Evolutionary conservation across 164 flowering plant genomes (phyloP).

Genomic region (Euptelea pleiosperma): DNA sequence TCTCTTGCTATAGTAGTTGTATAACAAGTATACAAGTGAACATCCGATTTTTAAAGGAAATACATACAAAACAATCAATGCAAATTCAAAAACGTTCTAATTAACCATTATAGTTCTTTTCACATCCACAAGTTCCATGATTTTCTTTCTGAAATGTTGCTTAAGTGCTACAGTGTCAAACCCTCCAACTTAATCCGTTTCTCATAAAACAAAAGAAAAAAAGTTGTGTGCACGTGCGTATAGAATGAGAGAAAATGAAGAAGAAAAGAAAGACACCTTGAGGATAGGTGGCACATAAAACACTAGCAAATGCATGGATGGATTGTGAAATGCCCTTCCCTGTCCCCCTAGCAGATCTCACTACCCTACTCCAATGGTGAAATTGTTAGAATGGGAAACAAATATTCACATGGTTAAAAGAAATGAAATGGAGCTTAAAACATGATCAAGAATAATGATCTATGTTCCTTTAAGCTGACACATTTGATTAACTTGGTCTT

Average conservation of each 20-base stretch:
- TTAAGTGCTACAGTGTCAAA: conserved; percentile 74
- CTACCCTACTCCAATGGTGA: conserved; percentile 45
- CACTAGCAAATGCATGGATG: conserved; percentile 80
- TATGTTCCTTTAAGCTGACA: no score
- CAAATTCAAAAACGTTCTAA: conserved; percentile 11
- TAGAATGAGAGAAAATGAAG: neutral
- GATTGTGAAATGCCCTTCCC: conserved; percentile 90
- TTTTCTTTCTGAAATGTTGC: conserved; percentile 96
- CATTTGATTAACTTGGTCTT: no score
- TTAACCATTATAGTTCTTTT: conserved; percentile 81
- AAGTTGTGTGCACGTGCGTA: neutral
- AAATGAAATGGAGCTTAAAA: neutral
- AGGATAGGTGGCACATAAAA: conserved; percentile 44
- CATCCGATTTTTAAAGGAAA: conserved; percentile 7
- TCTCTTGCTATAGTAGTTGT: conserved; percentile 72
- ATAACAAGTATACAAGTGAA: conserved; percentile 12
- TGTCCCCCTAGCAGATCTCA: conserved; percentile 51
- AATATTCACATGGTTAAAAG: no score
- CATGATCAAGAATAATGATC: neutral
- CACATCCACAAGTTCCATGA: conserved; percentile 92
- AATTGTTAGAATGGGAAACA: neutral
- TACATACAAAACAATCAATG: neutral
- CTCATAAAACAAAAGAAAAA: neutral
- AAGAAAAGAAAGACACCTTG: conserved; percentile 41
- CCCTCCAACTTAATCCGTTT: conserved; percentile 39